These are phyloP conservation scores for Coniochaeta pulveracea DNA, from an alignment of 2,329 filamentous ascomycete species.

Conservation along the genomic window DNA sequence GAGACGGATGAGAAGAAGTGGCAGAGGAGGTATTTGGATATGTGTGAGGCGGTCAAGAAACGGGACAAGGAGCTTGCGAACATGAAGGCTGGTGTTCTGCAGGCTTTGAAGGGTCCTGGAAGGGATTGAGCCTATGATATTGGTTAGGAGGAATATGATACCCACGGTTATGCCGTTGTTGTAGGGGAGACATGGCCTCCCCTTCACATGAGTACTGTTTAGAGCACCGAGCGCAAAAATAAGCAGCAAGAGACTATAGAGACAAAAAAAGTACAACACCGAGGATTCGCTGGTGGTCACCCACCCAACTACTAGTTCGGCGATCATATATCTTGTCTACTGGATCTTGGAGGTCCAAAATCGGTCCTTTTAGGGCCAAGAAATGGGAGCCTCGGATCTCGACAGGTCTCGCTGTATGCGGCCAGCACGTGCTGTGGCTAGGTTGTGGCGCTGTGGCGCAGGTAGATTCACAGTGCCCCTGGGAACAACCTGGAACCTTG, in stretches of 20 bases:
- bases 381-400: neutral
- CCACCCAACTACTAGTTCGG: conserved; percentile 1
- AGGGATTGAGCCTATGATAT: no score
- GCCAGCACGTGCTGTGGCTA: neutral
- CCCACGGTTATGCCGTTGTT: no score
- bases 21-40: conserved; percentile 41
- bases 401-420: neutral
- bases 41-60: conserved; percentile 48
- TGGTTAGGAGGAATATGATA: no score
- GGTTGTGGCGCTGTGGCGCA: no score
- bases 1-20: conserved; percentile 22
- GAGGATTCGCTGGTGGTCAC: neutral
- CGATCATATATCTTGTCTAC: neutral
- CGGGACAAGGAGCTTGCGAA: conserved; percentile 40
- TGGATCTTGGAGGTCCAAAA: neutral
- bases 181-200: no score
- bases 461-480: no score
- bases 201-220: no score
- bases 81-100: conserved; percentile 30
- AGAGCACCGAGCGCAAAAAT: no score
- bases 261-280: neutral
- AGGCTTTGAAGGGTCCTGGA: conserved; percentile 16
- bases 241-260: neutral
- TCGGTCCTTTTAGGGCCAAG: neutral
- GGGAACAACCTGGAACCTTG: no score